These are phyloP conservation scores for Globisporangium radiosum DNA, from an alignment of 352 stramenopile genomes.

Conservation along the genomic window DNA sequence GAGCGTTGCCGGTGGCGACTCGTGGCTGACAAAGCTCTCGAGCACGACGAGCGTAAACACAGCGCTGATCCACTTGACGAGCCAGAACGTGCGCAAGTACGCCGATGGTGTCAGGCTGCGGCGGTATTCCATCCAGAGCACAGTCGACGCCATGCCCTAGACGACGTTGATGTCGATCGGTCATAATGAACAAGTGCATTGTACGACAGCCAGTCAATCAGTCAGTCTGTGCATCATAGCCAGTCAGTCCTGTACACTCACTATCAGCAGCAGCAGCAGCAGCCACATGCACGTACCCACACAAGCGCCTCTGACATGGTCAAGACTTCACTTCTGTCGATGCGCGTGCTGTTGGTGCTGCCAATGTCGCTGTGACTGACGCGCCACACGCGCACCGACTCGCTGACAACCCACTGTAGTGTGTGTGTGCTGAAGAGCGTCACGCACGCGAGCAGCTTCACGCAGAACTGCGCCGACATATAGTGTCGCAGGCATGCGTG, in stretches of 20 bases:
- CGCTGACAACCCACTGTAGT: slow-evolving; percentile 40
- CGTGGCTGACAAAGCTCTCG: slow-evolving; percentile 11
- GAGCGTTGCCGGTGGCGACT: slow-evolving; percentile 4
- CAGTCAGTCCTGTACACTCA: no score
- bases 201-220: background rate
- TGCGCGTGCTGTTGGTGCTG: slow-evolving; percentile 18
- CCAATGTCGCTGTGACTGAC: background rate
- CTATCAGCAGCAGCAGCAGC: background rate
- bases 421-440: slow-evolving; percentile 40
- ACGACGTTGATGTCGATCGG: no score
- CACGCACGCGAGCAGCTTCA: slow-evolving; percentile 46
- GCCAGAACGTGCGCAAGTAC: slow-evolving; percentile 56
- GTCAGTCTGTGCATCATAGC: no score
- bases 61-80: slow-evolving; percentile 43
- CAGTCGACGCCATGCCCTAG: slow-evolving; percentile 33
- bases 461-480: slow-evolving; percentile 33
- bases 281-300: slow-evolving; percentile 27
- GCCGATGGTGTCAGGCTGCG: slow-evolving; percentile 46
- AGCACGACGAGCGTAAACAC: slow-evolving; percentile 41
- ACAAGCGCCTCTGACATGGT: slow-evolving; percentile 49
- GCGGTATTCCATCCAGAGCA: slow-evolving; percentile 78
- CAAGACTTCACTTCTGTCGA: slow-evolving; percentile 29
- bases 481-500: background rate
- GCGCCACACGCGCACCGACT: slow-evolving; percentile 25
- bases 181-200: background rate